Conservation (phyloP, 2,329 filamentous ascomycete genomes). For the Cyanodermella asteris region DNA sequence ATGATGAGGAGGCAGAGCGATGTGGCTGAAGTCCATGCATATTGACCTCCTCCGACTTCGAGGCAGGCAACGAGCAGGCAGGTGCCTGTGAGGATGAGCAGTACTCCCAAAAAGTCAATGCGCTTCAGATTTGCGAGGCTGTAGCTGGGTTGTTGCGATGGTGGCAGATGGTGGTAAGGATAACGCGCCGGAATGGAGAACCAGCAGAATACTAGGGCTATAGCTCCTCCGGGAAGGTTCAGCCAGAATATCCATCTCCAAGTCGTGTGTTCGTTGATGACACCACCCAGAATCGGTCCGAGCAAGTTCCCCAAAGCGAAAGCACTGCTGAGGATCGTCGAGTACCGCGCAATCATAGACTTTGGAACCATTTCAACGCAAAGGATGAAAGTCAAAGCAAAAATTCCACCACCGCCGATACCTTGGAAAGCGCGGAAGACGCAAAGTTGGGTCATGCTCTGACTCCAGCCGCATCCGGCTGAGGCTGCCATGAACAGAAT, state of each 20-base stretch:
- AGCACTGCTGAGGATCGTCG: constrained; percentile 13
- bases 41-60: constrained; percentile 21
- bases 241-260: constrained; percentile 28
- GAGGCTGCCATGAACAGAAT: constrained; percentile 21
- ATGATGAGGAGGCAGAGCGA: constrained; percentile 1
- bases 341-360: too few species aligned
- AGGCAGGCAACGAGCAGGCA: constrained; percentile 25
- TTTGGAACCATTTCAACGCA: constrained; percentile 29
- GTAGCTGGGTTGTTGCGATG: neutral
- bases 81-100: constrained; percentile 19
- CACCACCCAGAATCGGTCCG: constrained; percentile 23
- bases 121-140: constrained; percentile 1
- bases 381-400: constrained; percentile 26
- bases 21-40: constrained; percentile 20
- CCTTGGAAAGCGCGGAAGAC: constrained; percentile 25
- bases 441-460: constrained; percentile 17
- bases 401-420: constrained; percentile 28
- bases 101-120: constrained; percentile 6
- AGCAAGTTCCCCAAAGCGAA: constrained; percentile 20
- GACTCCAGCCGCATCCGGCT: constrained; percentile 18
- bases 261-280: constrained; percentile 17
- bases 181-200: neutral
- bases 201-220: neutral
- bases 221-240: constrained; percentile 11
- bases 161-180: too few species aligned